Conservation (phyloP, 2,329 filamentous ascomycete genomes). For the Delphinella strobiligena region DNA sequence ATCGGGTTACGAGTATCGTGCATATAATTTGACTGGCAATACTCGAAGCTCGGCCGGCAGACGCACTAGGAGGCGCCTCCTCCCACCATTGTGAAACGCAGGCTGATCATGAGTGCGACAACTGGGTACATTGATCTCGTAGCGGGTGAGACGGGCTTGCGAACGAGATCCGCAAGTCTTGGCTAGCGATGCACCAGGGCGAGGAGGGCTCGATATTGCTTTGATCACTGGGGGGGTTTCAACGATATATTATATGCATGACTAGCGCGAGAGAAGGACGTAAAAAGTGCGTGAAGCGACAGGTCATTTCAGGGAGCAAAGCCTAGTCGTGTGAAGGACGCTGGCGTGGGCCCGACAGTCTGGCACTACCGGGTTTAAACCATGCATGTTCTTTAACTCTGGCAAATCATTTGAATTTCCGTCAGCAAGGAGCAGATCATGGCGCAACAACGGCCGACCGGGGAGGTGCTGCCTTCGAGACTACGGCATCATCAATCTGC, state of each 20-base stretch:
- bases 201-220: neutral
- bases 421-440: neutral
- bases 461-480: neutral
- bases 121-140: conserved; percentile 3
- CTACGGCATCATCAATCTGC: neutral
- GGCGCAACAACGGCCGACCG: neutral
- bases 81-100: conserved; percentile 9
- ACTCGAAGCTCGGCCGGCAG: conserved; percentile 6
- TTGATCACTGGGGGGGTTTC: neutral
- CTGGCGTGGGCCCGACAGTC: neutral
- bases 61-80: conserved; percentile 10
- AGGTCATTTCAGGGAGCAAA: neutral
- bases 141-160: neutral
- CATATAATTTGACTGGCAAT: conserved; percentile 8
- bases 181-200: neutral
- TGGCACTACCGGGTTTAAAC: neutral
- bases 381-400: neutral
- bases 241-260: neutral
- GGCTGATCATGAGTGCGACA: conserved; percentile 8
- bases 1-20: conserved; percentile 8
- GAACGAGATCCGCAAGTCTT: neutral
- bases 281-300: neutral
- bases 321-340: no score
- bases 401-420: neutral
- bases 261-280: neutral